Base-by-base conservation (phyloP, 805 yeast species). In the Pichia paraexigua region DNA sequence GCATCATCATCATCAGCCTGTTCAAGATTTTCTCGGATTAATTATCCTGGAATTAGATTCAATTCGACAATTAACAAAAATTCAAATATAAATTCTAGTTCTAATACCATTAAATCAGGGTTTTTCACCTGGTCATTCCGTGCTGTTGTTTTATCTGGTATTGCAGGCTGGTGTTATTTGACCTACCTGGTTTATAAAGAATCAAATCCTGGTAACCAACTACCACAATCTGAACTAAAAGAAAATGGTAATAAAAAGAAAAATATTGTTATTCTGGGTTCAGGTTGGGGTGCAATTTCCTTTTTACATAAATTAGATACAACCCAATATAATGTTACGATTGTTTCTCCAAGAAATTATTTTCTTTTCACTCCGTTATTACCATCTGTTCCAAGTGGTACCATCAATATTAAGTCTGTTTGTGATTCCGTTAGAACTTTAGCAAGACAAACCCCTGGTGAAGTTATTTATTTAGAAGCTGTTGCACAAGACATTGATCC, bases 201-300 rank as follows among this genome's bases (percentile, higher is more conserved):
- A 68, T 69, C 78, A 8, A 72, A 76, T 58, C 91, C 91, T 7
- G 70, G 73, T 35, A 70, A 73, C 18, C 90, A 85, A 63, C 59
- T 69, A 46, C 82, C 83, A 48, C 89, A 84, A 63, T 70, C 79
- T 27, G 64, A 61, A 44, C 72, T 72, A 54, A 61, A 64, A 49
- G 67, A 69, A 21, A 67, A 69, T 18, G 88, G 86, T 52, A 78
- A 79, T 52, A 70, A 75, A 63, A 83, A 80, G 75, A 83, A 84
- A 69, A 81, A 85, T n/a, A 71, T 83, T 61, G 94, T 92, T 49
- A 83, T 78, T 69, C 79, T 80, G 64, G 95, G 95, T 55, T 82
- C 96, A 22, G 98, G 97, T 50, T 91, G 98, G 98, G 97, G 96
- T 54, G 80, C 95, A 13, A 84, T 91, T 49, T 83, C 96, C 8